Evolutionary conservation across 2,329 filamentous ascomycete genomes (phyloP).

Genomic region (Raffaelea ambrosiae): DNA sequence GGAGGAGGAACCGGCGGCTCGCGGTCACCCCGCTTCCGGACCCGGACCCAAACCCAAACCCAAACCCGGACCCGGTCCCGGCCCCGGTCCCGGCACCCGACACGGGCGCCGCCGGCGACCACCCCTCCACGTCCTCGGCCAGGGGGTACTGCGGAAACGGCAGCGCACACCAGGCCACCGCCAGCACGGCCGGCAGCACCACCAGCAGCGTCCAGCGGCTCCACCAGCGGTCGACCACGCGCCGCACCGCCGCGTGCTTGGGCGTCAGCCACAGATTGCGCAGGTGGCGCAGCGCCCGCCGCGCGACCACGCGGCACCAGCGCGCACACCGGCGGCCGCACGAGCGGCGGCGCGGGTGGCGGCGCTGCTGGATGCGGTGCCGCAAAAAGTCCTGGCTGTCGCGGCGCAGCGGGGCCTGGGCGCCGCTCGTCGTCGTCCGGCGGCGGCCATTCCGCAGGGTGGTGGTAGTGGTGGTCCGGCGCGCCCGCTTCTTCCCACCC

Average conservation of each 20-base stretch:
- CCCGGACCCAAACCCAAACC: too few relatives aligned
- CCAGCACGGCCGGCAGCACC: conserved; percentile 50
- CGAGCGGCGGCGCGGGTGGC: background rate
- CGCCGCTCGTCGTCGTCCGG: too few relatives aligned
- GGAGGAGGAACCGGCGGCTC: conserved; percentile 5
- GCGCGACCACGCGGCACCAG: conserved; percentile 3
- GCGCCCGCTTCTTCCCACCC: background rate
- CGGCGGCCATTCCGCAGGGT: too few relatives aligned
- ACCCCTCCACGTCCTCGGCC: conserved; percentile 31
- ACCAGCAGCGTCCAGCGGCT: conserved; percentile 52
- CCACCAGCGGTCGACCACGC: conserved; percentile 55
- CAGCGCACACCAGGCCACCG: conserved; percentile 55
- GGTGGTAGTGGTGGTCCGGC: too few relatives aligned
- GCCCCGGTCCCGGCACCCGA: too few relatives aligned
- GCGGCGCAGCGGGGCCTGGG: too few relatives aligned
- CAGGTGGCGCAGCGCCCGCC: conserved; percentile 24
- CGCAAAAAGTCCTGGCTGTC: background rate
- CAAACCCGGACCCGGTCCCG: too few relatives aligned
- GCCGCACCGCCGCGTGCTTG: conserved; percentile 47
- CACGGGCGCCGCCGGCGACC: conserved; percentile 12
- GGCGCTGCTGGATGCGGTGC: conserved; percentile 2
- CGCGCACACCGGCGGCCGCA: conserved; percentile 22
- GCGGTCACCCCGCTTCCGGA: background rate
- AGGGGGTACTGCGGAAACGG: conserved; percentile 57
- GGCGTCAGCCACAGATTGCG: conserved; percentile 54